phyloP scores from a whole-genome alignment of 2,329 filamentous ascomycete species.

The Ophiocordyceps camponoti-saundersi region DNA sequence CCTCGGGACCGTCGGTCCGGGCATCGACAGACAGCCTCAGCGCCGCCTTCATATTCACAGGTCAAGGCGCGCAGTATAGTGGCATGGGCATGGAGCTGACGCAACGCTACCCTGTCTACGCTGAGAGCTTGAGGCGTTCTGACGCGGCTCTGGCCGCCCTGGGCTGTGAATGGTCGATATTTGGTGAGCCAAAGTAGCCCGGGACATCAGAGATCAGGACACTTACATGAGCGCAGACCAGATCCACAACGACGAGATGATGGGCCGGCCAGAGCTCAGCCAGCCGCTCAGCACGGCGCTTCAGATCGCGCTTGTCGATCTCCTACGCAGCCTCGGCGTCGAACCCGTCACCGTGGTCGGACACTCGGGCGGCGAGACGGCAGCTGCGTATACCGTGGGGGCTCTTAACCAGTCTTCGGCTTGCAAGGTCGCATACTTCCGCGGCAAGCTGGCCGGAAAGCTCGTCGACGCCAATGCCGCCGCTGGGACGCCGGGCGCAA shows the following conservation, averaged over 20 bases:
- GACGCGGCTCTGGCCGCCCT: not conserved
- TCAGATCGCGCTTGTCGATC: conserved; percentile 12
- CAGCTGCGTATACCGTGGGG: conserved; percentile 15
- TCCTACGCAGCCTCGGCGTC: conserved; percentile 12
- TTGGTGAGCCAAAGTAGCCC: not conserved
- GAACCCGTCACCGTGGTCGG: conserved; percentile 20
- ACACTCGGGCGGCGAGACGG: conserved; percentile 27
- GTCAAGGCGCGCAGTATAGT: conserved; percentile 15
- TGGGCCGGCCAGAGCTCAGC: conserved; percentile 8
- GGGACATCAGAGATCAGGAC: not conserved
- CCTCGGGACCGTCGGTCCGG: not conserved
- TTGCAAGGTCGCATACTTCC: conserved; percentile 12
- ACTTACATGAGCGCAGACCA: not conserved
- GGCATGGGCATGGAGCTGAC: conserved; percentile 8
- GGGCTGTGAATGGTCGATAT: not conserved
- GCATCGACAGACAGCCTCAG: not conserved
- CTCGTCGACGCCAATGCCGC: not conserved
- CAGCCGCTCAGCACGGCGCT: conserved; percentile 14
- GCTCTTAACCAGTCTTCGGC: conserved; percentile 8
- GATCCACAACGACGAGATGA: not conserved
- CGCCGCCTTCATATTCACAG: conserved; percentile 11
- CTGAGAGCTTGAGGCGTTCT: conserved; percentile 5
- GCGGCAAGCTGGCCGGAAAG: not conserved
- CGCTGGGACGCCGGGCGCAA: not conserved
- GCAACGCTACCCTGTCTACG: conserved; percentile 5